These are phyloP conservation scores for Sideroxylon spinosum DNA, from an alignment of 179 eudicot species.

Conservation along the genomic window DNA sequence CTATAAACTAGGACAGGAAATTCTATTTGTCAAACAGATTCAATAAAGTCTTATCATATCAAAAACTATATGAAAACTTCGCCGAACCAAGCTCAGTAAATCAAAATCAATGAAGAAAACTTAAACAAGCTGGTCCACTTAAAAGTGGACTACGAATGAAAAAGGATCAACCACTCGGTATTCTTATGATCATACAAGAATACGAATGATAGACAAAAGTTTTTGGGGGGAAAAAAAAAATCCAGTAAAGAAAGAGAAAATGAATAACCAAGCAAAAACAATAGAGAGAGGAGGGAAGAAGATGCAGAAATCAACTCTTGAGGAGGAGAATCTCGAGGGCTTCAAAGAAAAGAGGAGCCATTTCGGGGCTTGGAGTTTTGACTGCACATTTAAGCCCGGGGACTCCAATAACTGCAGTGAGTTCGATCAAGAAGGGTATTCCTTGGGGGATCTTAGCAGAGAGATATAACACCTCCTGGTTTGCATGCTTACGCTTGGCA, in stretches of 20 bases:
- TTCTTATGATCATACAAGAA: not conserved
- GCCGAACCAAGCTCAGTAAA: no score
- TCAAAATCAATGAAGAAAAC: no score
- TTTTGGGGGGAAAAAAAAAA: not conserved
- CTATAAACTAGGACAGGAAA: no score
- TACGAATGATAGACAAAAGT: no score
- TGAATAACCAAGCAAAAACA: not conserved
- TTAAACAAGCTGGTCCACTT: no score
- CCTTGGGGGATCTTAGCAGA: constrained; percentile 85
- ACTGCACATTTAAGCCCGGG: constrained; percentile 90
- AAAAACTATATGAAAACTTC: no score
- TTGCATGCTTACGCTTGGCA: constrained; percentile 87
- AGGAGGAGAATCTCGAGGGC: constrained; percentile 69
- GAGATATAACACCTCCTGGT: constrained; percentile 85
- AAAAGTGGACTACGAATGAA: not conserved
- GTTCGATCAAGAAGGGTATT: constrained; percentile 86
- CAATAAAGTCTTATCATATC: no score
- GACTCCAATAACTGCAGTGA: constrained; percentile 65
- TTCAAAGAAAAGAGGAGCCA: constrained; percentile 95
- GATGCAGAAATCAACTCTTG: constrained; percentile 33
- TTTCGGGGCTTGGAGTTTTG: constrained; percentile 85
- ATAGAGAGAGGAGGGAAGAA: not conserved
- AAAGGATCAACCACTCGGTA: not conserved
- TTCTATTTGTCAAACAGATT: no score
- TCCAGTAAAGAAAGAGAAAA: not conserved